Base-by-base conservation (phyloP, 2,329 filamentous ascomycete genomes). In the Fusarium avenaceum region DNA sequence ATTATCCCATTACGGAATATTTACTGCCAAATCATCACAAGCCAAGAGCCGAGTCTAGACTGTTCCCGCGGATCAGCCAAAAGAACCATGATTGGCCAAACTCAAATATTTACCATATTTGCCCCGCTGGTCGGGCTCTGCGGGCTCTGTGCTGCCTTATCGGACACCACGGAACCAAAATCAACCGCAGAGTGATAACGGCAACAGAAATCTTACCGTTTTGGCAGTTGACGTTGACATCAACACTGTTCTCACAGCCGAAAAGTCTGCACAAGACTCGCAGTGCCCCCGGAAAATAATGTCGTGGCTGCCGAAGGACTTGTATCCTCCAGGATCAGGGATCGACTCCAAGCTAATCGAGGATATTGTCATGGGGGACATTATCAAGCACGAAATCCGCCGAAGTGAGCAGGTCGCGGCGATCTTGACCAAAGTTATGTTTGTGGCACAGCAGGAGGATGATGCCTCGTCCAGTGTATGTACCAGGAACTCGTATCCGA, bases 391-490 rank as follows among this genome's bases (percentile, higher is more conserved):
- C 20, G 48, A 61, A 20, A 45, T 65, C 33, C 33, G 52, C 3
- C 38, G 57, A n/a, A 45, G 57, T 4, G 33, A 50, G 26, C 33
- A 33, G 9, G 30, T 53, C 17, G 63, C 67, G 10, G 53, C 61
- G 17, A 38, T 72, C 35, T 56, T 69, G 20, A 54, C 59, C 9
- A 38, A 38, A 38, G 48, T 69, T 6, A 26, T 73, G 42, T 22
- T 57, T 22, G 40, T 49, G 15, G 30, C 50, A 15, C 35, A 57
- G 26, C 33, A 52, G 20, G 51, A 55, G 14, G 28, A 57, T 7
- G 45, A 69, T 13, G 35, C 64, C 15, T 57, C 59, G 26, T 44
- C 64, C 10, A 63, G 65, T 24, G 69, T 72, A 72, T 35, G 66
- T 44, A 46, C 42, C 28, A 35, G 20, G 2, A 22, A 42, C 22